Base-by-base conservation (phyloP, 2,329 filamentous ascomycete genomes). In the Aspergillus puulaauensis region DNA sequence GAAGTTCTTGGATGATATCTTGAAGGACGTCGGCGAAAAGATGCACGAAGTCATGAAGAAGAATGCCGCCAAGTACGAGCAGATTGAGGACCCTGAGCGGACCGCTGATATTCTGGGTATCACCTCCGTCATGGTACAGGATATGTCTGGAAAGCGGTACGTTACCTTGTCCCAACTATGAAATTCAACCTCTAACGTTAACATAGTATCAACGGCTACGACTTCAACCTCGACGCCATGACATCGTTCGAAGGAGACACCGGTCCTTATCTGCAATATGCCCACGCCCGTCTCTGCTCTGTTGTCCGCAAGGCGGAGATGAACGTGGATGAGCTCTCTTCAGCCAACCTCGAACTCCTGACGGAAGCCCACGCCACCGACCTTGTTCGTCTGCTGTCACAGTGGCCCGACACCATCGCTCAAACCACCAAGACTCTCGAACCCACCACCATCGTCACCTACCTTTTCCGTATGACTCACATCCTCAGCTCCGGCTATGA, bases 31-130 rank as follows among this genome's bases (percentile, higher is more conserved):
- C 7, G 88, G 86, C 68, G 93, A 97, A 55, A 91, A 93, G 77
- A 99, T 99, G 95, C 93, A 98, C 81, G 91, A 96, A 61, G 91
- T 96, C 52, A 99, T 99, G 95, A 86, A 81, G 76, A 89, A 89
- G 79, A 98, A 98, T 75, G 83, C 90, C 68, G 82, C 84, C 70
- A 99, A 99, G 81, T 99, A 98, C 76, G 79, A 86, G 56, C 92
- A 97, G 76, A 88, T 99, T 19, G 90, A 88, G 69, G 82, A 98
- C 73, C 93, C 93, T 0, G 87, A 86, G 54, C 83, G 85, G 54
- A 90, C 88, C 9, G 92, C 95, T 60, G 95, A 98, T 77, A 91
- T 85, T 11, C 84, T 98, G 3, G 95, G 93, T 62, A 97, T 98
- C 72, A 93, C 90, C 63, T 89, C 90, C 70, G 93, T 98, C 71